Evolutionary conservation across 768 basidiomycete species (phyloP), one percentile per base, ranked within the genome.

Genomic region (Russula sp.): DNA sequence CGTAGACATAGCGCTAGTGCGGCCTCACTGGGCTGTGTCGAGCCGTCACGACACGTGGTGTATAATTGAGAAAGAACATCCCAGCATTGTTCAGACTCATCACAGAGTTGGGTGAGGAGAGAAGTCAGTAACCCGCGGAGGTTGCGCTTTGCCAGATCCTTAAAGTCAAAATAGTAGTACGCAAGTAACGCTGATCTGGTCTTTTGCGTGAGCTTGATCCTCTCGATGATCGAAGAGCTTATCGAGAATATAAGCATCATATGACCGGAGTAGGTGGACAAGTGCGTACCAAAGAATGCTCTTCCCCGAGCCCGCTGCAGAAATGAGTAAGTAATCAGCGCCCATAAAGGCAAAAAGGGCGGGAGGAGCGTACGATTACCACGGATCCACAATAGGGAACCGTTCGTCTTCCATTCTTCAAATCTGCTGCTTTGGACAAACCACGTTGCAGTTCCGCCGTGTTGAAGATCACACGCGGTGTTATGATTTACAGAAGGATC

Each of bases 401-500:
- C 34, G 6, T 42, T 45, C 20, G 6, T 5, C 11, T 57, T 62
- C 61, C 61, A 62, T 0, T 57, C 32, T 0, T n/a, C 16, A 39
- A 62, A 62, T 20, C 9, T 32, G 5, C 6, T 11, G 2, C 61
- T 20, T 18, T 20, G 20, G n/a, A 35, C 34, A 10, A 62, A 62
- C 61, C 61, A 62, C 0, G 27, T 13, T 22, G 61, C 48, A 3
- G 61, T 56, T 9, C 55, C 55, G 5, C 37, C 6, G 22, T 52
- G 40, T 0, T 52, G 61, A 5, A 13, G 39, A 2, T 40, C 49
- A 6, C n/a, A n/a, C 7, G 61, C 55, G 16, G 31, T 49, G 8
- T 50, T 55, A 39, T 62, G 61, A 44, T 56, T 62, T 31, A 44
- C 42, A 2, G 61, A 62, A 34, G 54, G 55, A 27, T 62, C 35